phyloP scores from a whole-genome alignment of 768 basidiomycete species.

The Lactarius pseudohatsudake region DNA sequence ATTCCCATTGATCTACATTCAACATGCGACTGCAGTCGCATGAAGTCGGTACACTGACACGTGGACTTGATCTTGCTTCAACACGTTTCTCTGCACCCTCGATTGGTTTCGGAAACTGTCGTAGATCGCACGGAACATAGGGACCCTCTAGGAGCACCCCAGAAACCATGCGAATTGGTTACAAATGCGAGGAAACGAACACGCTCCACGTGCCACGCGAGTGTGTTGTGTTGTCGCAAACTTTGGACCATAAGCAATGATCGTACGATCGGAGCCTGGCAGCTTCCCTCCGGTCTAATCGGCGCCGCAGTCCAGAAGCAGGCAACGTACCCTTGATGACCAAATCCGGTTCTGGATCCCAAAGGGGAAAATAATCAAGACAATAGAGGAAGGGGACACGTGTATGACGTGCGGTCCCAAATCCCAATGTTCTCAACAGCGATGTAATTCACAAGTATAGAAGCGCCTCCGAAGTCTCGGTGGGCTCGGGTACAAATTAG shows the following conservation, averaged over 20 bases:
- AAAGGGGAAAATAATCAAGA: slow-evolving; percentile 1
- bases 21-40: slow-evolving; percentile 1
- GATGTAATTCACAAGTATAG: slow-evolving; percentile 8
- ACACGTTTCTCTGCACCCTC: slow-evolving; percentile 16
- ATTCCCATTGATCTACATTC: slow-evolving; percentile 13
- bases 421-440: not conserved
- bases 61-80: slow-evolving; percentile 11
- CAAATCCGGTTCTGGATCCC: slow-evolving; percentile 7
- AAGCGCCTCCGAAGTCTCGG: slow-evolving; percentile 15
- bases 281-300: slow-evolving; percentile 16
- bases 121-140: slow-evolving; percentile 5
- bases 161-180: not conserved
- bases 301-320: slow-evolving; percentile 7
- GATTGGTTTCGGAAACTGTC: slow-evolving; percentile 18
- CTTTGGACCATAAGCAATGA: not conserved
- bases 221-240: not conserved
- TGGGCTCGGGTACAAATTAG: slow-evolving; percentile 10
- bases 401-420: not conserved
- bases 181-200: not conserved
- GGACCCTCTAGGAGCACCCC: not conserved
- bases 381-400: slow-evolving; percentile 7
- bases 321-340: slow-evolving; percentile 10
- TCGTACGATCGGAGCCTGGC: slow-evolving; percentile 14
- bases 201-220: slow-evolving; percentile 6
- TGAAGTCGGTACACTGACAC: slow-evolving; percentile 2